These are phyloP conservation scores for Elaeis oleifera DNA, from an alignment of 202 grass and related monocot species.

Conservation along the genomic window DNA sequence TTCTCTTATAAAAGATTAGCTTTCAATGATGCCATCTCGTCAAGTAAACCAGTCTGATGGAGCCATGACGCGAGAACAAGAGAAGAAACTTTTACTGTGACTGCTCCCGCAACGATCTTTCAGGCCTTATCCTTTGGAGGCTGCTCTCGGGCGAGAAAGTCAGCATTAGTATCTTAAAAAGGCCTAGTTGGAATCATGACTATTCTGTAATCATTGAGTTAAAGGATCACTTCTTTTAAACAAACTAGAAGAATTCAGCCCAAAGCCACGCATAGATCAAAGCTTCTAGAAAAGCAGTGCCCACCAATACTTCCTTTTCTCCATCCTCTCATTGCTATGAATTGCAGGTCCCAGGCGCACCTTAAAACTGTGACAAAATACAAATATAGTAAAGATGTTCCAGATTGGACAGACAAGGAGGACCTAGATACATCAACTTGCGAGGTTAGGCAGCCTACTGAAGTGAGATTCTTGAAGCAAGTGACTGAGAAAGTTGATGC, in stretches of 20 bases:
- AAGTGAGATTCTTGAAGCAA: conserved; percentile 24
- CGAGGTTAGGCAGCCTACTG: neutral
- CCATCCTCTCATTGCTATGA: conserved; percentile 5
- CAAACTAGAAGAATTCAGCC: conserved; percentile 15
- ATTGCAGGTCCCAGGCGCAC: conserved; percentile 11
- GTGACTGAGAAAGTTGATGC: conserved; percentile 21
- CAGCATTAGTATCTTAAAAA: conserved; percentile 2
- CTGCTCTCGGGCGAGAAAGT: neutral
- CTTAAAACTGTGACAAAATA: conserved; percentile 11
- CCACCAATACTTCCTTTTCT: neutral
- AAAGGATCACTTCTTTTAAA: conserved; percentile 8
- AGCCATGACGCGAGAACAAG: neutral
- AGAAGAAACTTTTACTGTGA: neutral
- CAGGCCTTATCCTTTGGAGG: neutral
- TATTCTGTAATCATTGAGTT: conserved; percentile 24
- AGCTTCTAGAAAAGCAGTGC: conserved; percentile 10
- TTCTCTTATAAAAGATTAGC: too few species aligned
- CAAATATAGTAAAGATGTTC: neutral
- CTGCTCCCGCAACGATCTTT: neutral
- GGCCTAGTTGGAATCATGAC: conserved; percentile 9
- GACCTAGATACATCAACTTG: neutral
- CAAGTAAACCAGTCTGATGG: neutral
- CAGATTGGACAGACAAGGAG: neutral
- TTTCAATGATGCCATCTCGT: neutral
- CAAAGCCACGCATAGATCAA: neutral